These are phyloP conservation scores for Rhododendron williamsianum DNA, from an alignment of 148 eudicot genomes.

Conservation along the genomic window DNA sequence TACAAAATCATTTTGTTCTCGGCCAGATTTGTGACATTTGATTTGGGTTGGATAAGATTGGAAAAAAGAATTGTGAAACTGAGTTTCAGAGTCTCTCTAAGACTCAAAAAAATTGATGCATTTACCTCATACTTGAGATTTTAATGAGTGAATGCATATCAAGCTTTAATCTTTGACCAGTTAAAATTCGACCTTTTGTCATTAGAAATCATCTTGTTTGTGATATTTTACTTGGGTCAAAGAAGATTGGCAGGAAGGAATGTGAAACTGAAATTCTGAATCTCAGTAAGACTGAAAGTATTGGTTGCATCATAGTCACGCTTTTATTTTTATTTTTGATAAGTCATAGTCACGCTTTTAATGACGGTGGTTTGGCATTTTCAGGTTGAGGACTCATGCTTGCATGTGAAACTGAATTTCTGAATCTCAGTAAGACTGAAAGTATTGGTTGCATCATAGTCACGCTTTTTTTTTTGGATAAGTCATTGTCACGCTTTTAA, in stretches of 20 bases:
- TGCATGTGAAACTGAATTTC: constrained; percentile 18
- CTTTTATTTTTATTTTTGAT: too few species aligned
- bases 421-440: too few species aligned
- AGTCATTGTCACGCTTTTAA: too few species aligned
- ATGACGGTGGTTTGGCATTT: constrained; percentile 4
- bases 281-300: not conserved
- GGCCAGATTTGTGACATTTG: constrained; percentile 11
- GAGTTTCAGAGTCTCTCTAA: not conserved
- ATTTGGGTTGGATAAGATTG: not conserved
- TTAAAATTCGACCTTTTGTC: constrained; percentile 9
- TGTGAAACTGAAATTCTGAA: not conserved
- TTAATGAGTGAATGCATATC: not conserved
- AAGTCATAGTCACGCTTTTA: not conserved
- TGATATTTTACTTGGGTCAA: not conserved
- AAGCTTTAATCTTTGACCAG: constrained; percentile 12
- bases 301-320: not conserved
- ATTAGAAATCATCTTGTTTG: not conserved
- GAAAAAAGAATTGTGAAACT: not conserved
- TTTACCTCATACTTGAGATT: not conserved
- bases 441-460: too few species aligned
- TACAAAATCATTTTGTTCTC: constrained; percentile 32
- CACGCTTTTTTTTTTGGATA: too few species aligned
- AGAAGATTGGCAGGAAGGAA: not conserved
- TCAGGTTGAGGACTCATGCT: constrained; percentile 95
- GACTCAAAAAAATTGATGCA: not conserved